A percentile compares a stretch with the other conserved stretches of the same genome.
phyloP scores from a whole-genome alignment of 108 stramenopile genomes.

The Discostella pseudostelligera region DNA sequence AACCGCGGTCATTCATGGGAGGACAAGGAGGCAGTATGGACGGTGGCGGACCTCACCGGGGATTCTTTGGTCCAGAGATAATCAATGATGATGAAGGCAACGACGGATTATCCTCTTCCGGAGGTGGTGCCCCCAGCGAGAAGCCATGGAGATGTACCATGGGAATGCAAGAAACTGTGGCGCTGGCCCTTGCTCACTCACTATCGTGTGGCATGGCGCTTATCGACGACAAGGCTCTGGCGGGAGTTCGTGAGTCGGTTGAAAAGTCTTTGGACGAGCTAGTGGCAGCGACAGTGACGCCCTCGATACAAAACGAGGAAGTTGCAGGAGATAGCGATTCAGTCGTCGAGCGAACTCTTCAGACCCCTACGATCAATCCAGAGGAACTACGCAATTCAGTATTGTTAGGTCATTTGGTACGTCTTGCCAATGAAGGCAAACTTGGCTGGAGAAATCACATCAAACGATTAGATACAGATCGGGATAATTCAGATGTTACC shows the following conservation, averaged over 20 bases:
- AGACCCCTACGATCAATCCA: conserved; percentile 39
- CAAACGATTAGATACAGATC: neutral
- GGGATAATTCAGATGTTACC: neutral
- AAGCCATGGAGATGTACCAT: conserved; percentile 55
- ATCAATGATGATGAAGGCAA: conserved; percentile 11
- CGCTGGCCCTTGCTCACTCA: conserved; percentile 84
- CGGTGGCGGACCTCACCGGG: neutral
- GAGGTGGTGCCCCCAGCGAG: neutral
- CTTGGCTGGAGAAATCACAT: conserved; percentile 18
- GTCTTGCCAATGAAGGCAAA: conserved; percentile 59
- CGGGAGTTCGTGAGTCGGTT: conserved; percentile 55
- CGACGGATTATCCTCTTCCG: conserved; percentile 4
- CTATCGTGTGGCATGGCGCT: conserved; percentile 70
- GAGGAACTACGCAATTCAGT: conserved; percentile 60
- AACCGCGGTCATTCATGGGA: neutral
- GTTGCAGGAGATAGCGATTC: neutral
- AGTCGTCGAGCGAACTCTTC: neutral
- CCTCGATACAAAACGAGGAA: neutral
- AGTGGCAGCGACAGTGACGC: conserved; percentile 15
- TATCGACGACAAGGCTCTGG: conserved; percentile 71
- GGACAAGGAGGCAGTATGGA: neutral
- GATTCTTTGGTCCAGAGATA: conserved; percentile 13
- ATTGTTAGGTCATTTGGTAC: conserved; percentile 59
- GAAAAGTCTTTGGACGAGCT: conserved; percentile 43
- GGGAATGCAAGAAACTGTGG: conserved; percentile 87